Evolutionary conservation across 352 stramenopile genomes (phyloP), one percentile per base, ranked within the genome.

Genomic region (Phytophthora citricola): DNA sequence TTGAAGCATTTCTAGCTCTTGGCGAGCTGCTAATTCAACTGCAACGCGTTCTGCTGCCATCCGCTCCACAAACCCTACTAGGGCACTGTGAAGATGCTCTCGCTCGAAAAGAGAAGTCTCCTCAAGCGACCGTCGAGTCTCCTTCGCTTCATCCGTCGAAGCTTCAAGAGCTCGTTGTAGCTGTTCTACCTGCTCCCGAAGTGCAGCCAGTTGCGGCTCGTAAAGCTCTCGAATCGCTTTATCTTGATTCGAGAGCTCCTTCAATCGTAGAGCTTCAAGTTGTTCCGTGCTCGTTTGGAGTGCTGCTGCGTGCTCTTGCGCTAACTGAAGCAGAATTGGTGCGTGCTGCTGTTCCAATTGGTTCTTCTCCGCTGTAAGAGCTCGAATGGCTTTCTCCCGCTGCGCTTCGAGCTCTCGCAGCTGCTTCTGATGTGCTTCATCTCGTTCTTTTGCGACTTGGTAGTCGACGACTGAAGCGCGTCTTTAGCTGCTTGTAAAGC

Each of bases 371-470:
- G 38, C 55, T 17, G 41, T 70, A 10, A 66, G 39, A 20, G n/a
- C 26, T 17, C 69, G 49, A 8, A 66, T 22, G 11, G 45, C 17
- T 7, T 34, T 71, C 22, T 83, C 79, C 11, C 66, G 52, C 45
- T 84, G 63, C 5, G 29, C 27, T 8, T 67, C 50, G 0, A 85
- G 50, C 4, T 73, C 75, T 40, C 78, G 62, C 17, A 88, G 29
- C 50, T 80, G 69, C 29, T 75, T 84, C 17, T 73, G 52, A 9
- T 80, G 55, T 22, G 63, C 44, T 26, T 81, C 69, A 31, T 89
- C 76, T 26, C 74, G 73, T 11, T 89, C 75, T 32, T 84, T 43
- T 82, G 73, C 0, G 47, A 51, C n/a, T 81, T 76, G 9, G 74
- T 63, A 1, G 58, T 53, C 1, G 65, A 24, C n/a, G 63, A 78